phyloP scores from a whole-genome alignment of 345 rosid species.

The Kandelia obovata region DNA sequence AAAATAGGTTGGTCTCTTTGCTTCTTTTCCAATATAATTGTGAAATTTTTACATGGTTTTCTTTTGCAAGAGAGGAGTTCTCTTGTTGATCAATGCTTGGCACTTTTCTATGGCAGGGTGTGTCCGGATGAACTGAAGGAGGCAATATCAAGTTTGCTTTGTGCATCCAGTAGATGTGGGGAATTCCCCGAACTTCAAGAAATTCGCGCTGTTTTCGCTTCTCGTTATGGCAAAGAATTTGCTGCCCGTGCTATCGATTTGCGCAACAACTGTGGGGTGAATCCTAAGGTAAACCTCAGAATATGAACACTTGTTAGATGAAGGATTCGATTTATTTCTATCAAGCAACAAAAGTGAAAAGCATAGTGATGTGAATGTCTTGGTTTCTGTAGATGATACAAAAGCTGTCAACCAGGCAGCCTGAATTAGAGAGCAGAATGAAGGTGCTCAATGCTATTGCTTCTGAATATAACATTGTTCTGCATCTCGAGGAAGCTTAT shows the following conservation, averaged over 20 bases:
- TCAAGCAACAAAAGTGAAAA: too few relatives aligned
- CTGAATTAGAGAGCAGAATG: constrained; percentile 54
- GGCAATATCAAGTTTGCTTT: constrained; percentile 66
- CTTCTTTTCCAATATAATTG: not conserved
- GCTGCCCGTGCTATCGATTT: constrained; percentile 69
- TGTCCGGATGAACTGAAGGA: constrained; percentile 83
- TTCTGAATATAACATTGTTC: constrained; percentile 47
- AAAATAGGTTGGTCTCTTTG: constrained; percentile 32
- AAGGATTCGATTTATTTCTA: too few relatives aligned
- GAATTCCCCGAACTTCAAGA: constrained; percentile 93
- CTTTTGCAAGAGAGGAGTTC: not conserved
- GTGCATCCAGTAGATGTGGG: constrained; percentile 75
- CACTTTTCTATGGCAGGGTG: constrained; percentile 30
- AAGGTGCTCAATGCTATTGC: constrained; percentile 70
- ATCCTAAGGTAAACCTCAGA: constrained; percentile 34
- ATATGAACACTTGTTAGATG: too few relatives aligned
- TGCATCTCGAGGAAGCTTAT: constrained; percentile 46
- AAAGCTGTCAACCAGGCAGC: constrained; percentile 56
- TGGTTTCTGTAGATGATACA: constrained; percentile 41
- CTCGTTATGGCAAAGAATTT: constrained; percentile 77
- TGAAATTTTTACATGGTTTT: not conserved
- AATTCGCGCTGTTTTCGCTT: constrained; percentile 53
- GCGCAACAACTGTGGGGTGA: constrained; percentile 72
- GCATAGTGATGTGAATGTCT: too few relatives aligned
- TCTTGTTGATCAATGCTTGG: not conserved